phyloP scores from a whole-genome alignment of 2,329 filamentous ascomycete species.

The Curvularia sp. region DNA sequence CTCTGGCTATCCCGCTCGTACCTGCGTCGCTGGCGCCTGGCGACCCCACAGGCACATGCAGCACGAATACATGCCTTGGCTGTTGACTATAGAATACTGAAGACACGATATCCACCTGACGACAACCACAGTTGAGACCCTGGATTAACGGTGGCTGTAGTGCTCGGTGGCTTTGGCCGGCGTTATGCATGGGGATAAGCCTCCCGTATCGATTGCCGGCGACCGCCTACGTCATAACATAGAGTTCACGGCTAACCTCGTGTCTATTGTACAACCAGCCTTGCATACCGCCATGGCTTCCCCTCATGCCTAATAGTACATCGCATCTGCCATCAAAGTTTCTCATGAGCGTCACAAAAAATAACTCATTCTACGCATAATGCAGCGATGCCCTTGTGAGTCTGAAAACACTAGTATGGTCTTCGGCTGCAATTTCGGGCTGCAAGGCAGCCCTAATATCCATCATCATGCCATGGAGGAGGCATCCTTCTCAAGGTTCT shows the following conservation, averaged over 20 bases:
- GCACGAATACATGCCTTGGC: background rate
- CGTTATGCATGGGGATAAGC: constrained; percentile 92
- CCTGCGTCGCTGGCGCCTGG: constrained; percentile 19
- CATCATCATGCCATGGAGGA: background rate
- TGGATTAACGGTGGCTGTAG: constrained; percentile 76
- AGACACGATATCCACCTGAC: background rate
- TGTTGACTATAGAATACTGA: constrained; percentile 8
- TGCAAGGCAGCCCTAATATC: background rate
- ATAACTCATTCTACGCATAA: too few species aligned
- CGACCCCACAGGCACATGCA: constrained; percentile 17
- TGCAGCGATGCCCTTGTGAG: too few species aligned
- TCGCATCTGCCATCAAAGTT: background rate
- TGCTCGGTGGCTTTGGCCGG: constrained; percentile 96
- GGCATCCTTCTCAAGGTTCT: background rate
- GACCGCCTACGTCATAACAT: constrained; percentile 14
- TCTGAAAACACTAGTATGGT: background rate
- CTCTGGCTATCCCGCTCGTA: constrained; percentile 18
- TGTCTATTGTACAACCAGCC: constrained; percentile 46
- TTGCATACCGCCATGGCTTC: background rate
- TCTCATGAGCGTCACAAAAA: too few species aligned
- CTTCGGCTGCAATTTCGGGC: background rate
- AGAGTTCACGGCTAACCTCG: constrained; percentile 3
- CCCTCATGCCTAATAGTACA: background rate
- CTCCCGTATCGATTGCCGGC: constrained; percentile 15
- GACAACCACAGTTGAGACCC: background rate